phyloP scores from a whole-genome alignment of 352 stramenopile species.

The Stephanocyclus meneghinianus region DNA sequence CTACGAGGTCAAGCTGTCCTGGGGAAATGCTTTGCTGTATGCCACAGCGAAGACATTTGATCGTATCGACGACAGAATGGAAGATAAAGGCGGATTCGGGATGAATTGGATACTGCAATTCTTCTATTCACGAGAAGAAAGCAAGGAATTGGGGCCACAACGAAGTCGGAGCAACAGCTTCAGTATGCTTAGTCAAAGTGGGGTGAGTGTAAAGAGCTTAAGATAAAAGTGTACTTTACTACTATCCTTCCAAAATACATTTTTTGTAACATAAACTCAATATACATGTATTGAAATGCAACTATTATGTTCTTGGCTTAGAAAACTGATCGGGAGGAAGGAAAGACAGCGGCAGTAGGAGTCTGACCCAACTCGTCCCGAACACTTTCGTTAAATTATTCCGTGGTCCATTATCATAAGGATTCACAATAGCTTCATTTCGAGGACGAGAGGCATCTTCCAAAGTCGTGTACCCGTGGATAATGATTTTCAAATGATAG shows the following conservation, averaged over 20 bases:
- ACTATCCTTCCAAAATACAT: background rate
- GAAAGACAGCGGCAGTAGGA: conserved; percentile 51
- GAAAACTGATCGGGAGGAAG: background rate
- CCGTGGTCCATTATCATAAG: conserved; percentile 61
- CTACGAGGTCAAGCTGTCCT: conserved; percentile 72
- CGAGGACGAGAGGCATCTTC: conserved; percentile 54
- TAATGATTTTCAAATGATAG: conserved; percentile 62
- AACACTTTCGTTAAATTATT: conserved; percentile 59
- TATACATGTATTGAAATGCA: too few relatives aligned
- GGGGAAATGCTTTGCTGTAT: conserved; percentile 70
- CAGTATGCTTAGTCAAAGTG: conserved; percentile 51
- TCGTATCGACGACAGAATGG: conserved; percentile 54
- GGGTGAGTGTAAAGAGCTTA: conserved; percentile 36
- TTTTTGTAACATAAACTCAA: too few relatives aligned
- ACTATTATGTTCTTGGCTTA: background rate
- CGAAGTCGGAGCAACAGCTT: conserved; percentile 54
- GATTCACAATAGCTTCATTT: conserved; percentile 37
- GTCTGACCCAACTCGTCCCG: conserved; percentile 41
- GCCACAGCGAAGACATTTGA: conserved; percentile 76
- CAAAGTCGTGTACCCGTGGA: conserved; percentile 61
- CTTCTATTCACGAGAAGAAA: conserved; percentile 55
- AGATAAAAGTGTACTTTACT: conserved; percentile 7
- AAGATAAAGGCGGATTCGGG: conserved; percentile 52
- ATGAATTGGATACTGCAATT: conserved; percentile 61
- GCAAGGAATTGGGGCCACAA: conserved; percentile 27